Conservation (phyloP, 2,329 filamentous ascomycete genomes). For the Stagonosporopsis vannaccii region DNA sequence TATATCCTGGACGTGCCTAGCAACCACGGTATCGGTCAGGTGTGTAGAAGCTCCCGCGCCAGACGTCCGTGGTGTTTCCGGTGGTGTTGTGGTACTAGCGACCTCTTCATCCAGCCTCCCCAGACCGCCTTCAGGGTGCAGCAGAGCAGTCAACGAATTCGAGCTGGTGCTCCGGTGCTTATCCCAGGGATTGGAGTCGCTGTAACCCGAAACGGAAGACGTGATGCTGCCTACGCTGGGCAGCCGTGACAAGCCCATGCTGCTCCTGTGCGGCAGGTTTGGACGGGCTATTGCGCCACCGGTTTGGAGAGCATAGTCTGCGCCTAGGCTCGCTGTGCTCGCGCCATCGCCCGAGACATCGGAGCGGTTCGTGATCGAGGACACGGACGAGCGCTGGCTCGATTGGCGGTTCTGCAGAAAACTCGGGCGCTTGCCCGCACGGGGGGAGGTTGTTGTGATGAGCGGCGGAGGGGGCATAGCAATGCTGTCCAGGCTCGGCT, state of each 20-base stretch:
- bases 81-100: slow-evolving; percentile 56
- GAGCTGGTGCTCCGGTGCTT: slow-evolving; percentile 52
- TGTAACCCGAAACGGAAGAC: slow-evolving; percentile 70
- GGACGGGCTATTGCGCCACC: slow-evolving; percentile 72
- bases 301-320: slow-evolving; percentile 83
- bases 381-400: slow-evolving; percentile 65
- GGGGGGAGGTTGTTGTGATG: slow-evolving; percentile 32
- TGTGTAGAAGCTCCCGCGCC: slow-evolving; percentile 64
- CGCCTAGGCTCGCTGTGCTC: slow-evolving; percentile 78
- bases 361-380: slow-evolving; percentile 62
- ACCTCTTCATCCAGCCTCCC: slow-evolving; percentile 68
- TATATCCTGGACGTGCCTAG: slow-evolving; percentile 87
- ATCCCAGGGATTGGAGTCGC: slow-evolving; percentile 54
- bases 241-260: slow-evolving; percentile 71
- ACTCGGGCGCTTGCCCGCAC: slow-evolving; percentile 58
- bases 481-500: slow-evolving; percentile 40
- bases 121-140: slow-evolving; percentile 56
- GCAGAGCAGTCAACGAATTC: slow-evolving; percentile 41
- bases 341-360: slow-evolving; percentile 65
- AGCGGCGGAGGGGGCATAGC: slow-evolving; percentile 26
- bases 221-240: slow-evolving; percentile 90
- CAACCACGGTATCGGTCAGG: slow-evolving; percentile 81
- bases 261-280: slow-evolving; percentile 51
- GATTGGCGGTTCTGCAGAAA: slow-evolving; percentile 64
- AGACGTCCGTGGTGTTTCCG: slow-evolving; percentile 74